A percentile compares a stretch with the other conserved stretches of the same genome.
Evolutionary conservation across 768 basidiomycete species (phyloP).

Genomic region (Suillus weaverae): DNA sequence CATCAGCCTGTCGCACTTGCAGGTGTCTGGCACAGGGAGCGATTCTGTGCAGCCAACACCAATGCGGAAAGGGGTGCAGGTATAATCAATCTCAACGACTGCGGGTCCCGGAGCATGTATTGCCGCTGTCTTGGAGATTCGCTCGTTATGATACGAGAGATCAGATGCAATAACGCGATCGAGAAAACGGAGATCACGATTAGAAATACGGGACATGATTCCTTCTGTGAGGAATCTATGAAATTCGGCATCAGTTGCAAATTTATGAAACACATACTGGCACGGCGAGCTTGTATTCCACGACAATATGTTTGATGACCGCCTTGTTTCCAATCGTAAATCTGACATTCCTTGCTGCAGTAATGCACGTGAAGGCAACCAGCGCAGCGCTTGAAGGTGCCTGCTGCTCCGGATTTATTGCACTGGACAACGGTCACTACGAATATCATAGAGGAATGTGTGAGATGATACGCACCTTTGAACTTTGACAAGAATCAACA

Average conservation of each 20-base stretch:
- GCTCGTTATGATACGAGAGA: constrained; percentile 16
- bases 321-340: constrained; percentile 30
- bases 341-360: constrained; percentile 32
- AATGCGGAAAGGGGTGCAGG: constrained; percentile 16
- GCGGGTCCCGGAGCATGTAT: constrained; percentile 13
- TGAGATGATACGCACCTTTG: constrained; percentile 16
- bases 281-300: constrained; percentile 27
- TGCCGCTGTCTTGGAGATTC: constrained; percentile 16
- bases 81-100: constrained; percentile 30
- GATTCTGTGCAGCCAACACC: constrained; percentile 19
- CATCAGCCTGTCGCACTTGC: constrained; percentile 23
- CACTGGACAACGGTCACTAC: constrained; percentile 19
- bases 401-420: constrained; percentile 23
- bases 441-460: background rate
- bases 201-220: constrained; percentile 20
- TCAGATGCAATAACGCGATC: constrained; percentile 24
- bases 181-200: constrained; percentile 25
- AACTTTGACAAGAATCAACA: constrained; percentile 26
- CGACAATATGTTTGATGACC: constrained; percentile 26
- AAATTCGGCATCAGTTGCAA: background rate
- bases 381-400: constrained; percentile 27
- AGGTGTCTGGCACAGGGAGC: constrained; percentile 16
- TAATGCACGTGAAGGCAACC: constrained; percentile 32
- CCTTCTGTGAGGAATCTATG: constrained; percentile 17
- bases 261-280: constrained; percentile 16